These are phyloP conservation scores for Xylaria sp. DNA, from an alignment of 2,329 filamentous ascomycete species.

Conservation along the genomic window DNA sequence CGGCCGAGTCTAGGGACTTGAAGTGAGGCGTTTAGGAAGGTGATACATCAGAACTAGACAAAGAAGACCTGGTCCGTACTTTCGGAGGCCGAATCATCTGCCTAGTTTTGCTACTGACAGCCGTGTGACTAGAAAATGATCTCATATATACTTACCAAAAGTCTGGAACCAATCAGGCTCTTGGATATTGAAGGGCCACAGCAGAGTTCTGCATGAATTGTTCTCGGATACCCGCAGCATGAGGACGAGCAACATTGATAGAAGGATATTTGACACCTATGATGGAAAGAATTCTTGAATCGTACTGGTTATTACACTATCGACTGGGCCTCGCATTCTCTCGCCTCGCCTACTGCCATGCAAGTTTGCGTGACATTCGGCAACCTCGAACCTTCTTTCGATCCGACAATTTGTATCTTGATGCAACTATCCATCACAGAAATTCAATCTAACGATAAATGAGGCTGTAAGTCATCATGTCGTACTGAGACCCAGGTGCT, in stretches of 20 bases:
- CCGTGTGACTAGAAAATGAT: conserved; percentile 26
- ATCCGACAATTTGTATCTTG: conserved; percentile 70
- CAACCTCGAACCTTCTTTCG: conserved; percentile 72
- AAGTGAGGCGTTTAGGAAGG: conserved; percentile 54
- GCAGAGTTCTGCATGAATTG: conserved; percentile 53
- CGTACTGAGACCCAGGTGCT: conserved; percentile 52
- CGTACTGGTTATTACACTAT: neutral
- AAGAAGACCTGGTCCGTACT: neutral
- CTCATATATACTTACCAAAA: conserved; percentile 33
- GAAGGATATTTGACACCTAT: conserved; percentile 70
- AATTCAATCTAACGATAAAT: conserved; percentile 61
- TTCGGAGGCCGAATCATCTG: conserved; percentile 59
- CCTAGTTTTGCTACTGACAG: conserved; percentile 71
- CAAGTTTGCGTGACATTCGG: conserved; percentile 67
- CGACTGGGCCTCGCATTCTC: conserved; percentile 63
- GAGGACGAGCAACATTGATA: conserved; percentile 65
- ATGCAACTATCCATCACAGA: conserved; percentile 70
- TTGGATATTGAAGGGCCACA: conserved; percentile 62
- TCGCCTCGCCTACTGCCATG: conserved; percentile 69
- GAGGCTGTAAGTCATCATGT: conserved; percentile 56
- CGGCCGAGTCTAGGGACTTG: conserved; percentile 52
- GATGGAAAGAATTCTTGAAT: conserved; percentile 52
- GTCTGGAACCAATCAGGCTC: conserved; percentile 62
- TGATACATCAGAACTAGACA: conserved; percentile 38
- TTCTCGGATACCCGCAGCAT: conserved; percentile 63